phyloP scores from a whole-genome alignment of 2,329 filamentous ascomycete species.

The Colletotrichum sp. region DNA sequence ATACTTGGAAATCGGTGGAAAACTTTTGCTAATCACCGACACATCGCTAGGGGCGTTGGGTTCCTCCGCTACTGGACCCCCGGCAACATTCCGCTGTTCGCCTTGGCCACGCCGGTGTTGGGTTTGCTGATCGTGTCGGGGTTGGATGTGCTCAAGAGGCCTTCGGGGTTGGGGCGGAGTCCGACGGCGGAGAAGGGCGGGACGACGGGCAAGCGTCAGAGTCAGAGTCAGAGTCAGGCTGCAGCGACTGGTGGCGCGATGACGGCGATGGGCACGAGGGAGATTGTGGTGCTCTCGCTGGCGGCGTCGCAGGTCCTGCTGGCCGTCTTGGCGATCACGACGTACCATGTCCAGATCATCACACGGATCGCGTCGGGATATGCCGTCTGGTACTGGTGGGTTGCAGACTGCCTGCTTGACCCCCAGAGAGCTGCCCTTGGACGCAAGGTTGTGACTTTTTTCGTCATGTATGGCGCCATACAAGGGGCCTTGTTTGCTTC shows the following conservation, averaged over 20 bases:
- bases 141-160: constrained; percentile 37
- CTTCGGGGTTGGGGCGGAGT: constrained; percentile 14
- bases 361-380: constrained; percentile 88
- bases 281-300: constrained; percentile 52
- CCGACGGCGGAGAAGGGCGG: neutral
- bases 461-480: constrained; percentile 82
- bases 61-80: constrained; percentile 90
- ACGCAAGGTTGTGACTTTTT: constrained; percentile 62
- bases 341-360: constrained; percentile 93
- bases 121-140: constrained; percentile 70
- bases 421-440: constrained; percentile 34
- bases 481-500: constrained; percentile 86
- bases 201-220: neutral
- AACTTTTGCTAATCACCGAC: neutral
- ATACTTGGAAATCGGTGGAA: neutral
- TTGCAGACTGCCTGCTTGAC: constrained; percentile 58
- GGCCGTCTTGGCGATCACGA: constrained; percentile 73
- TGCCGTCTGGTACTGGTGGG: constrained; percentile 86
- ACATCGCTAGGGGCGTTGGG: constrained; percentile 76
- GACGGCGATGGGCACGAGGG: constrained; percentile 27
- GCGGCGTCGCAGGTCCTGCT: constrained; percentile 77
- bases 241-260: neutral
- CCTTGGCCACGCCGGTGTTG: constrained; percentile 82
- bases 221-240: neutral
- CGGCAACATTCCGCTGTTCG: constrained; percentile 85